Percentiles rank a stretch among this genome's conserved stretches.
phyloP scores from a whole-genome alignment of 2,329 filamentous ascomycete species.

The Epicoccum nigrum region DNA sequence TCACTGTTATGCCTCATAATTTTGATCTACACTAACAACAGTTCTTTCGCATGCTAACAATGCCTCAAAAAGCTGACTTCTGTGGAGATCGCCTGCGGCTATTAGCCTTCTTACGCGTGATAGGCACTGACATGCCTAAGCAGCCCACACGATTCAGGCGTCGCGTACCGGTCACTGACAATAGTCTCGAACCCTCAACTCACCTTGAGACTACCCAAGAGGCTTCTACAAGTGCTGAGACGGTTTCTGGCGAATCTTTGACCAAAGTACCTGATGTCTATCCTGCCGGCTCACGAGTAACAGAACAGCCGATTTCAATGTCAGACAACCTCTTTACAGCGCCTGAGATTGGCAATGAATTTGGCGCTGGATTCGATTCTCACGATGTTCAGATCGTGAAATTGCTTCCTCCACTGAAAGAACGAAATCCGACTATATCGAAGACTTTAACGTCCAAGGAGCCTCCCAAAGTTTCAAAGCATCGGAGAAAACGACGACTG shows the following conservation, averaged over 20 bases:
- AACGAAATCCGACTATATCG: not conserved
- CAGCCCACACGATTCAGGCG: constrained; percentile 32
- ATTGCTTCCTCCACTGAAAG: not conserved
- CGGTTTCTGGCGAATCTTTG: not conserved
- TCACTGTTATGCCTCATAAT: not conserved
- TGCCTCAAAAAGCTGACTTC: constrained; percentile 34
- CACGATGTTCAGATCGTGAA: not conserved
- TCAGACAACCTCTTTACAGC: not conserved
- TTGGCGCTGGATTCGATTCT: too few relatives aligned
- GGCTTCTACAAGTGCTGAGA: not conserved
- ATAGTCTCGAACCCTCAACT: not conserved
- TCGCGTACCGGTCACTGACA: constrained; percentile 1
- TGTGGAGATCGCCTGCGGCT: constrained; percentile 33
- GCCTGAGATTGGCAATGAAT: not conserved
- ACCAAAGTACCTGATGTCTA: not conserved
- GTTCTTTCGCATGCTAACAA: constrained; percentile 4
- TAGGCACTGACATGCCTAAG: constrained; percentile 30
- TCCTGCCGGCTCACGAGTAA: not conserved
- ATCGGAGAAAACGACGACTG: constrained; percentile 27
- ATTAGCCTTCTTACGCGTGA: constrained; percentile 30
- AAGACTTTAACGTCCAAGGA: not conserved
- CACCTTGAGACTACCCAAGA: not conserved
- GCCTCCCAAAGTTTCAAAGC: constrained; percentile 3
- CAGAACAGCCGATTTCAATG: not conserved
- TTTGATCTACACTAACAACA: constrained; percentile 1